These are phyloP conservation scores for Aspergillus fumigatus DNA, from an alignment of 2,329 filamentous ascomycete species.

Conservation along the genomic window DNA sequence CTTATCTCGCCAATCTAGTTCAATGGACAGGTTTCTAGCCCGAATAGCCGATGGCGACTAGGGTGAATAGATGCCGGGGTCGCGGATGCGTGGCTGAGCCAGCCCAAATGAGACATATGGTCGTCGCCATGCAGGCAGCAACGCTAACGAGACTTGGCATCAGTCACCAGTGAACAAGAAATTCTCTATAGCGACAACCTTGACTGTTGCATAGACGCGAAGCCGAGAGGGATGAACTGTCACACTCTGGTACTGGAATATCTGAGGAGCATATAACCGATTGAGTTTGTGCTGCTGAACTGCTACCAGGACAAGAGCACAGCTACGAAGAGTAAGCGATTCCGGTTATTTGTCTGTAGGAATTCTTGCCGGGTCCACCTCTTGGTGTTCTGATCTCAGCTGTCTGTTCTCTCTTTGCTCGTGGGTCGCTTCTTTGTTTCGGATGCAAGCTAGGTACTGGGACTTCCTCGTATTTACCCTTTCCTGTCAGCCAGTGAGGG, in stretches of 20 bases:
- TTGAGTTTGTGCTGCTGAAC: slow-evolving; percentile 37
- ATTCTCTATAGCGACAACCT: slow-evolving; percentile 33
- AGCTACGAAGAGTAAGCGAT: slow-evolving; percentile 34
- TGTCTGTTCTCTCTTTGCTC: slow-evolving; percentile 27
- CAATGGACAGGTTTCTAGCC: slow-evolving; percentile 29
- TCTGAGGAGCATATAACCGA: slow-evolving; percentile 39
- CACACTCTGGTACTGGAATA: slow-evolving; percentile 33
- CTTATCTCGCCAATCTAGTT: slow-evolving; percentile 31
- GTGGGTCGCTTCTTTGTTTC: slow-evolving; percentile 24
- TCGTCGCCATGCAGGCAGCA: slow-evolving; percentile 27
- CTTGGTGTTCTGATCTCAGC: slow-evolving; percentile 39
- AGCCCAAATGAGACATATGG: slow-evolving; percentile 39
- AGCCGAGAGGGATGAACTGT: slow-evolving; percentile 33
- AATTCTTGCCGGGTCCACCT: slow-evolving; percentile 41
- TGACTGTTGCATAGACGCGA: slow-evolving; percentile 36
- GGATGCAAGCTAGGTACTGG: slow-evolving; percentile 33
- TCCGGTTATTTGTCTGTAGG: slow-evolving; percentile 34
- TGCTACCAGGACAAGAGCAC: slow-evolving; percentile 40
- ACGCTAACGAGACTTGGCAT: slow-evolving; percentile 32
- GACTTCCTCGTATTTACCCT: slow-evolving; percentile 46
- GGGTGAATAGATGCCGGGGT: slow-evolving; percentile 30
- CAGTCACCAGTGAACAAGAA: slow-evolving; percentile 37
- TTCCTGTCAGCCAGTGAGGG: slow-evolving; percentile 53
- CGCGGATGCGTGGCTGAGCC: slow-evolving; percentile 28
- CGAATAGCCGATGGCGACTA: slow-evolving; percentile 33